Evolutionary conservation across 2,329 filamentous ascomycete species (phyloP).

Genomic region (Exophiala dermatitidis): DNA sequence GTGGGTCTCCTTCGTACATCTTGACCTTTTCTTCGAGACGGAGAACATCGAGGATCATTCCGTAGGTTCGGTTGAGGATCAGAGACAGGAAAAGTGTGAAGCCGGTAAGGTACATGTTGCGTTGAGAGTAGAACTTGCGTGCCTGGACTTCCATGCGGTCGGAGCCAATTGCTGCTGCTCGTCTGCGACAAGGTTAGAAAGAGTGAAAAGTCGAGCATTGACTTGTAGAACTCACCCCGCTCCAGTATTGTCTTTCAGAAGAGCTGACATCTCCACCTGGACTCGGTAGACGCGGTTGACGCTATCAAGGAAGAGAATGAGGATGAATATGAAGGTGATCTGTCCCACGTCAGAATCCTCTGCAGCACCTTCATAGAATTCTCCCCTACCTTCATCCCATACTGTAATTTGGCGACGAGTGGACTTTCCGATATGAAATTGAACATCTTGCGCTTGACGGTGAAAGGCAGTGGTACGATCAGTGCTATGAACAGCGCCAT

Average conservation of each 20-base stretch:
- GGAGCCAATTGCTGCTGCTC: constrained; percentile 70
- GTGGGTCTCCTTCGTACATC: constrained; percentile 63
- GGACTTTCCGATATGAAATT: constrained; percentile 91
- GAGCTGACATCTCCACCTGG: constrained; percentile 73
- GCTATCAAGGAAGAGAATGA: constrained; percentile 96
- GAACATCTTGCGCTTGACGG: constrained; percentile 76
- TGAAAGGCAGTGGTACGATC: constrained; percentile 78
- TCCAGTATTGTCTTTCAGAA: constrained; percentile 54
- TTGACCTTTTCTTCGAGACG: constrained; percentile 88
- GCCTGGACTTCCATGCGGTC: constrained; percentile 98
- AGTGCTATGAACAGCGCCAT: constrained; percentile 45
- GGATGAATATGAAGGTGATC: constrained; percentile 98
- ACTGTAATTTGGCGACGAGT: constrained; percentile 83
- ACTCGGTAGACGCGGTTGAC: constrained; percentile 95
- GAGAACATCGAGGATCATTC: constrained; percentile 88
- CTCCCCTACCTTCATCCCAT: constrained; percentile 73
- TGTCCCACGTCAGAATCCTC: constrained; percentile 30
- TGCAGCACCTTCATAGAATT: background rate
- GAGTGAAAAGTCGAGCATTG: background rate
- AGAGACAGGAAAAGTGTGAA: constrained; percentile 98
- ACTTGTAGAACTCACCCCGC: constrained; percentile 42
- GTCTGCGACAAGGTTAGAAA: constrained; percentile 28
- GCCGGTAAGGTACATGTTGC: constrained; percentile 99
- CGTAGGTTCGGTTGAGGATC: constrained; percentile 96
- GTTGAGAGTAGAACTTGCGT: constrained; percentile 99